Evolutionary conservation across 331 rosid species (phyloP), one percentile per base, ranked within the genome.

Genomic region (Erythrophleum ivorense): DNA sequence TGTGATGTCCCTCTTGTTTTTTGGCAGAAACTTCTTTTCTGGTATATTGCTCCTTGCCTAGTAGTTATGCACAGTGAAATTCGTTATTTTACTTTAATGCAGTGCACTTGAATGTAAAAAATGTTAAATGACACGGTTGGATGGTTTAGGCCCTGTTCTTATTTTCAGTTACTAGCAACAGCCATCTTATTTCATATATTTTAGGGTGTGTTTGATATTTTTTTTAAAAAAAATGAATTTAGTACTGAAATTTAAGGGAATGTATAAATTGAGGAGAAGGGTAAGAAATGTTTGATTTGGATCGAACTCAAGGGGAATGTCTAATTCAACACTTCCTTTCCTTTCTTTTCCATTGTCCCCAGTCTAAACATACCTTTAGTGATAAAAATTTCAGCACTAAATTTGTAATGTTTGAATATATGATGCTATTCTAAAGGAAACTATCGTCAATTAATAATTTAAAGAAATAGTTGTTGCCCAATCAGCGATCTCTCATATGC

Each of bases 1-100:
- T 86, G 57, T 54, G 81, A 18, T 81, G 38, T 83, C 15, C 29
- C 62, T 8, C 11, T 76, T 29, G 31, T 73, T 4, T 7, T 49
- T 31, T 36, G 40, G 40, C 65, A 21, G 13, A 68, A 36, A 24
- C 34, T 78, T 67, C 3, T 64, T 66, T 65, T 75, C 62, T 62
- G 9, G 63, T n/a, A 63, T 60, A 10, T 75, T 40, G 33, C 7
- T 58, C 29, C 29, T 62, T 33, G 34, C 58, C 18, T 50, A 7
- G 52, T 50, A 3, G 64, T 62, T 55, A 59, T 79, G 46, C 19
- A 33, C 9, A 13, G 54, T 63, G 41, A 36, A 68, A 53, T 34
- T 76, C 74, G 62, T 1, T 43, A 34, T 14, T 75, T 79, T 64
- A 43, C 60, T 71, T 69, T 2, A 43, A 34, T 63, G 18, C 45